Conservation (phyloP, 192 early-diverging fungal genomes). For the Linnemannia elongata region DNA sequence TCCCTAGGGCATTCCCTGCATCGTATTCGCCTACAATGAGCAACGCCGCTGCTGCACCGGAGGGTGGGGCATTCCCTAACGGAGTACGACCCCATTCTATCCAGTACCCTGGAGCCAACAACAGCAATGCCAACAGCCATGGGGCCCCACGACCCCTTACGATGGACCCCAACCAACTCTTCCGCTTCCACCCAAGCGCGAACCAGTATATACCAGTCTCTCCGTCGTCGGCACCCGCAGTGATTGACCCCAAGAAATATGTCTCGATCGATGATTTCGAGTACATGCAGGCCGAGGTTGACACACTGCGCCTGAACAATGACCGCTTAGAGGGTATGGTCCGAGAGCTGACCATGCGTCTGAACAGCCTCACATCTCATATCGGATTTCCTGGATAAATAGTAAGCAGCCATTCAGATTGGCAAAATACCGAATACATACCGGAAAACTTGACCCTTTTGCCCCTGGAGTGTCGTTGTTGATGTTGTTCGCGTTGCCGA, state of each 20-base stretch:
- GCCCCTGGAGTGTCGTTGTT: not conserved
- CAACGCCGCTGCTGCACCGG: slow-evolving; percentile 10
- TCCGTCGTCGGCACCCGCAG: slow-evolving; percentile 28
- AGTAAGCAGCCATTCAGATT: not conserved
- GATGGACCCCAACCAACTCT: slow-evolving; percentile 50
- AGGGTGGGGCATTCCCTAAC: slow-evolving; percentile 12
- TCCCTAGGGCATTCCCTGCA: slow-evolving; percentile 39
- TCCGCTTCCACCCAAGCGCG: slow-evolving; percentile 39
- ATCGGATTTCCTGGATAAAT: slow-evolving; percentile 33
- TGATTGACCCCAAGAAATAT: slow-evolving; percentile 42
- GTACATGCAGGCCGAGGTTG: slow-evolving; percentile 56
- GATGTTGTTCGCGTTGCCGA: not conserved
- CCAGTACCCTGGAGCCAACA: slow-evolving; percentile 31
- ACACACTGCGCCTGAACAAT: slow-evolving; percentile 48
- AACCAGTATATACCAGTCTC: slow-evolving; percentile 56
- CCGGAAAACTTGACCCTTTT: not conserved
- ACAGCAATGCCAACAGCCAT: not conserved
- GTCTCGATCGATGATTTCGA: slow-evolving; percentile 50
- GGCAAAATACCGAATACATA: not conserved
- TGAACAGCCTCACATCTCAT: slow-evolving; percentile 34
- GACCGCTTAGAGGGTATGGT: slow-evolving; percentile 48
- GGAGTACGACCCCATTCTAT: slow-evolving; percentile 42
- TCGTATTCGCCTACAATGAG: slow-evolving; percentile 48
- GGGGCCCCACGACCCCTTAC: slow-evolving; percentile 30
- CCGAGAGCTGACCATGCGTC: slow-evolving; percentile 35